These are phyloP conservation scores for Globisporangium okanoganense DNA, from an alignment of 352 stramenopile genomes.

Conservation along the genomic window DNA sequence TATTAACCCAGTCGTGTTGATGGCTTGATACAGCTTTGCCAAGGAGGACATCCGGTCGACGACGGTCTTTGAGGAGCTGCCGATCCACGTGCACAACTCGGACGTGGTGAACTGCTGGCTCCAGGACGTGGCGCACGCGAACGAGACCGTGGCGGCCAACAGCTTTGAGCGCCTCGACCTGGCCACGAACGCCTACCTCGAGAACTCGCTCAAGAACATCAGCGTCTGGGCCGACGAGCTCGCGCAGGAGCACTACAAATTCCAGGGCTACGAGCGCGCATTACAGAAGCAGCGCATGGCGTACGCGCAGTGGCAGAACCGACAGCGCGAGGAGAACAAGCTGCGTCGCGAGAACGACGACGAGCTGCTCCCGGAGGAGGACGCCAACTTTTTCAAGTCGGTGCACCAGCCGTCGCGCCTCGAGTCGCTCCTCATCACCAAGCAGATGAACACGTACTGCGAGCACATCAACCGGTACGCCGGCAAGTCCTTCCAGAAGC, in stretches of 20 bases:
- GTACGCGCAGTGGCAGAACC: constrained; percentile 84
- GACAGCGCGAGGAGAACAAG: constrained; percentile 90
- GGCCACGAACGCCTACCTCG: constrained; percentile 93
- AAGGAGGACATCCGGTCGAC: constrained; percentile 81
- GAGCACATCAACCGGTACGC: constrained; percentile 91
- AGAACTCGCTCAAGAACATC: constrained; percentile 98
- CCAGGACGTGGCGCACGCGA: constrained; percentile 75
- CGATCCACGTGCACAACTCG: constrained; percentile 95
- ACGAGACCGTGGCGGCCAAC: constrained; percentile 63
- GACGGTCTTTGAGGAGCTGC: constrained; percentile 95
- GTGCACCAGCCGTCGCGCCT: constrained; percentile 85
- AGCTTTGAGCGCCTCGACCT: constrained; percentile 96
- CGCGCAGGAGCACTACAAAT: constrained; percentile 93
- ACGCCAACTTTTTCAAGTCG: constrained; percentile 85
- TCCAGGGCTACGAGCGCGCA: constrained; percentile 86
- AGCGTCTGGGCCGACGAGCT: constrained; percentile 97
- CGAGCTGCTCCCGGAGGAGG: constrained; percentile 72
- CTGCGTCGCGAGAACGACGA: constrained; percentile 71
- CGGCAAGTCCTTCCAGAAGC: constrained; percentile 89
- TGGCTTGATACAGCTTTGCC: constrained; percentile 38
- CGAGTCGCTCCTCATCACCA: constrained; percentile 87
- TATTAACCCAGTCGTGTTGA: not conserved
- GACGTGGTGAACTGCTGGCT: constrained; percentile 94
- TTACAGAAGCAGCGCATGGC: constrained; percentile 80
- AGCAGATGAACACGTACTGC: constrained; percentile 93